Conservation (phyloP, 352 stramenopile species). For the Phytophthora sansomeana region DNA sequence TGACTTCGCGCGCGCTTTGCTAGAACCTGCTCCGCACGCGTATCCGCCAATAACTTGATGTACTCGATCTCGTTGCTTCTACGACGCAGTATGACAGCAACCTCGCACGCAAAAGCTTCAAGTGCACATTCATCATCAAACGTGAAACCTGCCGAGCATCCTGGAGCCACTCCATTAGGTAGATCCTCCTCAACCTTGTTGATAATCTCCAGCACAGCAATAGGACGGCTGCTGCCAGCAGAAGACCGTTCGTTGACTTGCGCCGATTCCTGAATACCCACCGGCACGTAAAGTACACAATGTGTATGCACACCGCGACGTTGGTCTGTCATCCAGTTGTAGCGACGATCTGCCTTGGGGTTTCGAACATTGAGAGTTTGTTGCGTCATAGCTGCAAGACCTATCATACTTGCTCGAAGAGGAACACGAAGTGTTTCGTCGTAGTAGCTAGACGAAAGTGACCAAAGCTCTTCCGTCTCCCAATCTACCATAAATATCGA, state of each 20-base stretch:
- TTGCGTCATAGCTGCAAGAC: conserved; percentile 62
- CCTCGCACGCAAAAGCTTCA: conserved; percentile 85
- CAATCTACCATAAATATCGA: conserved; percentile 88
- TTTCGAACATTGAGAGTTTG: conserved; percentile 81
- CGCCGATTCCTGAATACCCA: conserved; percentile 68
- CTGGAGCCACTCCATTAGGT: conserved; percentile 20
- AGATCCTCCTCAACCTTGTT: conserved; percentile 77
- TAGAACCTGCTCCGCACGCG: conserved; percentile 73
- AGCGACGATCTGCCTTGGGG: conserved; percentile 62
- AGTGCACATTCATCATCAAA: conserved; percentile 90
- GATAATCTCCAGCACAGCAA: conserved; percentile 90
- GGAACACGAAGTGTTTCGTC: conserved; percentile 74
- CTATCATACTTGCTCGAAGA: conserved; percentile 66
- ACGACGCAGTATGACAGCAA: conserved; percentile 85
- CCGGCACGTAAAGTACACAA: conserved; percentile 86
- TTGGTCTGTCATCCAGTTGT: conserved; percentile 63
- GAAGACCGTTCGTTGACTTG: conserved; percentile 32
- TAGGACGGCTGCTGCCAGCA: conserved; percentile 56
- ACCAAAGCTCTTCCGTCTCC: conserved; percentile 86
- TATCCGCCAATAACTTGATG: conserved; percentile 89
- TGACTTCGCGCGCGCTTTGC: conserved; percentile 75
- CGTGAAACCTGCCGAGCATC: conserved; percentile 55
- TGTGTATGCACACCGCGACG: conserved; percentile 66
- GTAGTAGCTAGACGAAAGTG: conserved; percentile 78
- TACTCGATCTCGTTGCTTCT: conserved; percentile 90